Base-by-base conservation (phyloP, 164 flowering plant genomes). In the Dillenia suffruticosa region DNA sequence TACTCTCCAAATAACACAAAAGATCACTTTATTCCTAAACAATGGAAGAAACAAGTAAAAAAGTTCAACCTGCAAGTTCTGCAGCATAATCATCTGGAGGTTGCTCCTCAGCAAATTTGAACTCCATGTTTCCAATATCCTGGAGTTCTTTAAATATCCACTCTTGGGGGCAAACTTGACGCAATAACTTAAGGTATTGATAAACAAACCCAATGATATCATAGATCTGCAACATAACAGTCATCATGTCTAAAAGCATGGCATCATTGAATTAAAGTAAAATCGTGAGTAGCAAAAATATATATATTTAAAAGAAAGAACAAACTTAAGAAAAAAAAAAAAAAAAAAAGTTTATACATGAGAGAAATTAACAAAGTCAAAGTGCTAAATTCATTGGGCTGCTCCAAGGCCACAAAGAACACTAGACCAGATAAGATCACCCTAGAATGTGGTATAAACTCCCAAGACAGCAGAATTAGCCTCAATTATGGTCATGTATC, bases 71-170 rank as follows among this genome's bases (percentile, higher is more conserved):
- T 81, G 98, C 81, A 73, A 94, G 93, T 64, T 91, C 96, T 56
- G 90, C 81, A 66, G 99, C 99, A 81, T 94, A 94, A 72, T 94
- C 99, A 85, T 94, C 99, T 72, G 82, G 96, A 49, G 96, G 89
- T 64, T 94, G 90, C 76, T 94, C 96, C 73, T 94, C 97, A 17
- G 84, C 87, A 78, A 86, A 94, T 65, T 82, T 82, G 61, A 94
- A 94, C 52, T 89, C 99, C 96, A 94, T 86, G 69, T 83, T 84
- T 3, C 86, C 96, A 66, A 94, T 94, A 73, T 91, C 94, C 73
- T 88, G 93, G 45, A 94, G 92, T 76, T 94, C 99, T 81, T 82
- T 83, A 70, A 82, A 94, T 66, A 94, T 86, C 97, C 96, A 91
- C 70, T 82, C 78, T 70, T 88, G 86, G 17, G 96, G 96, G 68